Percentiles rank a stretch among this genome's conserved stretches.
Evolutionary conservation across 306 rosid species (phyloP).

Genomic region (Oxytropis ochrocephala): DNA sequence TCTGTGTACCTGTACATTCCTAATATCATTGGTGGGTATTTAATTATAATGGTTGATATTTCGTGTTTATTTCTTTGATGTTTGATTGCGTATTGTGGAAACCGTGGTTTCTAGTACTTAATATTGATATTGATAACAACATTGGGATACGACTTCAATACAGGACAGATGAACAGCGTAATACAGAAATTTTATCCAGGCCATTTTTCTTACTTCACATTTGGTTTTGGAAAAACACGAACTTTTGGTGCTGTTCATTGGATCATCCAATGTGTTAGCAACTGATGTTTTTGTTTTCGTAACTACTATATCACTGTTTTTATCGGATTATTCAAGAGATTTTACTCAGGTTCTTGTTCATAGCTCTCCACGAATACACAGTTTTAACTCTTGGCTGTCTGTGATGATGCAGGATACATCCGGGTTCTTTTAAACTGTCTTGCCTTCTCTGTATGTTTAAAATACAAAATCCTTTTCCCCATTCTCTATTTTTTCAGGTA

Average conservation of each 20-base stretch:
- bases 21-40: slow-evolving; percentile 79
- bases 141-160: neutral
- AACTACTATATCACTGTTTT: neutral
- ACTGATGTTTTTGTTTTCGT: neutral
- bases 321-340: slow-evolving; percentile 11
- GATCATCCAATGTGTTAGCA: slow-evolving; percentile 15
- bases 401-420: slow-evolving; percentile 63
- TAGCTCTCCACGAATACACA: neutral
- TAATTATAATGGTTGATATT: slow-evolving; percentile 12
- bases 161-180: neutral
- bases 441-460: slow-evolving; percentile 74
- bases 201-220: neutral
- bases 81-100: slow-evolving; percentile 2
- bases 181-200: neutral
- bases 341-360: neutral
- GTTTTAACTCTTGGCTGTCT: slow-evolving; percentile 18
- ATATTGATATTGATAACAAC: neutral
- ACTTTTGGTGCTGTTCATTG: neutral
- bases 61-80: slow-evolving; percentile 6
- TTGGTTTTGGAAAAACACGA: neutral
- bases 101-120: neutral
- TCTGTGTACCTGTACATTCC: slow-evolving; percentile 86
- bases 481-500: slow-evolving; percentile 82
- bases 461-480: slow-evolving; percentile 69
- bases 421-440: slow-evolving; percentile 69